Evolutionary conservation across 805 yeast species (phyloP), one percentile per base, ranked within the genome.

Genomic region (Yarrowia sp.): DNA sequence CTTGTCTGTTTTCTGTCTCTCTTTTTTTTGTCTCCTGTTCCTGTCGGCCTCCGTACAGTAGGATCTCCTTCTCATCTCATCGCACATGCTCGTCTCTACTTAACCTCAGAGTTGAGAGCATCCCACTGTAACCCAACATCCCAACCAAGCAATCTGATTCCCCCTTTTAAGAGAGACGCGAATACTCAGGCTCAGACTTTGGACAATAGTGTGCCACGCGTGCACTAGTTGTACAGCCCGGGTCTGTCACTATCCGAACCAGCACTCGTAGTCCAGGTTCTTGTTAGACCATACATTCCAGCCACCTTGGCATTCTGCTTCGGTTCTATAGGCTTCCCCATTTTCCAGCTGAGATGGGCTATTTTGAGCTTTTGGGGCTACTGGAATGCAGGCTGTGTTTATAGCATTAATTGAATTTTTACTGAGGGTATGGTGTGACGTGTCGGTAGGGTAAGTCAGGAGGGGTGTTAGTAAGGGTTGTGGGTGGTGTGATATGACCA

Each of bases 361-460:
- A 17, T 52, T 52, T 36, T 36, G 8, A 13, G 20, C 19, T 52
- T 52, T 33, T 10, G 42, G 17, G 42, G 30, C 40, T 36, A 17
- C 40, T 17, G 58, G 58, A 52, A 52, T 52, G 58, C 58, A 52
- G 58, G 58, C 58, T 52, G 58, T 52, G 58, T 20, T 17, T 52
- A 38, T 52, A 52, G 58, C 58, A 52, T 52, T 52, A 52, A 52
- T 52, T 52, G 40, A 50, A 50, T 50, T 50, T 50, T 19, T 8
- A n/a, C 33, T 17, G 58, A 12, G 58, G 14, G n/a, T 19, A 52
- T 52, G 58, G 58, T 55, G 43, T 53, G 61, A 55, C 61, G 61
- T 55, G 61, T 55, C 39, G 46, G 61, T 55, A 55, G 61, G 61
- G 61, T 55, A 55, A 52, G 19, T 30, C 20, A 17, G 52, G 52